A percentile compares a stretch with the other conserved stretches of the same genome.
Evolutionary conservation across 202 grass and related monocot genomes (phyloP).

Genomic region (Setaria italica): DNA sequence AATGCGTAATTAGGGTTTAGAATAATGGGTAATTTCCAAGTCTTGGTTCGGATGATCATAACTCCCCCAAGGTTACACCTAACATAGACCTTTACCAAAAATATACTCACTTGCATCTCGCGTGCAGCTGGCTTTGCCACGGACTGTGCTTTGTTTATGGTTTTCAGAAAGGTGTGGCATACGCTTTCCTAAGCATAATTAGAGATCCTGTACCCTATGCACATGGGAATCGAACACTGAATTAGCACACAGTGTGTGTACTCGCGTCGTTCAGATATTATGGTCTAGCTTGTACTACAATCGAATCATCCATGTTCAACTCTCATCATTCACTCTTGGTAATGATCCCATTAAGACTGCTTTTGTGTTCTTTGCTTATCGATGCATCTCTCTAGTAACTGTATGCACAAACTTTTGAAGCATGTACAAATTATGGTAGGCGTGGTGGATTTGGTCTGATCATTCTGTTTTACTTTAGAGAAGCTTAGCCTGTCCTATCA

Average conservation of each 20-base stretch:
- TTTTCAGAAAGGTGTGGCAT: conserved; percentile 69
- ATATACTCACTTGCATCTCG: conserved; percentile 64
- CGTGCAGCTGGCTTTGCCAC: conserved; percentile 63
- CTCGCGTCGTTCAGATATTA: conserved; percentile 48
- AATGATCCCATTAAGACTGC: conserved; percentile 62
- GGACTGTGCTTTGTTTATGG: conserved; percentile 59
- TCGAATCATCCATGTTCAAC: conserved; percentile 62
- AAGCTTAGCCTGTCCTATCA: conserved; percentile 46
- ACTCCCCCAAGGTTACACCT: conserved; percentile 58
- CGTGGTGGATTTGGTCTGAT: conserved; percentile 44
- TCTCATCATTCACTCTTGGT: conserved; percentile 63
- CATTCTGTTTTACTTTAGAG: conserved; percentile 47
- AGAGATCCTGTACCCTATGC: conserved; percentile 64
- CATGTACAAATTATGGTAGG: conserved; percentile 59
- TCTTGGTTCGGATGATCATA: conserved; percentile 49
- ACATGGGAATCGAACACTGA: conserved; percentile 61
- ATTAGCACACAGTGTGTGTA: conserved; percentile 49
- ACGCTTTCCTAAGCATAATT: conserved; percentile 63
- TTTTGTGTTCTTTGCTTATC: conserved; percentile 53
- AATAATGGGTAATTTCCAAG: conserved; percentile 38
- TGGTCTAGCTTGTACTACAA: conserved; percentile 47
- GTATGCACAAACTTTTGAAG: conserved; percentile 55
- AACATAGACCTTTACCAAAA: conserved; percentile 67
- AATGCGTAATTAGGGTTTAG: conserved; percentile 53
- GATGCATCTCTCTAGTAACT: conserved; percentile 50